Evolutionary conservation across 371 early-diverging fungal genomes (phyloP).

Genomic region (Circinella umbellata): DNA sequence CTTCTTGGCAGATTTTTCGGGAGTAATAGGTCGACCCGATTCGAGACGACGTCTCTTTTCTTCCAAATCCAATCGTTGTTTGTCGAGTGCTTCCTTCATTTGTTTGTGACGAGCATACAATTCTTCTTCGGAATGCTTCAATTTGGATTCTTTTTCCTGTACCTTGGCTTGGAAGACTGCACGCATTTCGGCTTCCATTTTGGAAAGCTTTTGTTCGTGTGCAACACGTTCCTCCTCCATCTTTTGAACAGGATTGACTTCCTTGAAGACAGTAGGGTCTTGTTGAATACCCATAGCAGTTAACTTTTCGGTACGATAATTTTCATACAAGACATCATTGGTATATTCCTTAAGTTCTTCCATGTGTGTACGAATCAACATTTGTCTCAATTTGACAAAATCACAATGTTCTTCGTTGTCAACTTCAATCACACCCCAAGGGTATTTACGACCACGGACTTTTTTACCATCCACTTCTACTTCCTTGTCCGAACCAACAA

Average conservation of each 20-base stretch:
- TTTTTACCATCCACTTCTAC: constrained; percentile 83
- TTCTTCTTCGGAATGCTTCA: constrained; percentile 97
- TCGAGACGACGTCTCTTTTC: constrained; percentile 92
- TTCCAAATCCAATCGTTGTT: constrained; percentile 90
- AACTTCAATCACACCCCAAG: constrained; percentile 96
- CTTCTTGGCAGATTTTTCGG: constrained; percentile 82
- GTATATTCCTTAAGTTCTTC: constrained; percentile 94
- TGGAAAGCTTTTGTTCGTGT: constrained; percentile 94
- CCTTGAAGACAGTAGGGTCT: constrained; percentile 80
- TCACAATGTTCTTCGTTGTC: constrained; percentile 92
- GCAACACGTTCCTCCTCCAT: constrained; percentile 91
- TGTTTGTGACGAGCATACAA: constrained; percentile 95
- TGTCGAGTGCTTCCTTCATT: constrained; percentile 96
- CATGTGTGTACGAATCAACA: constrained; percentile 90
- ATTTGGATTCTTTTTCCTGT: constrained; percentile 95
- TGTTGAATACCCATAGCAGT: constrained; percentile 82
- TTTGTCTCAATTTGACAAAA: constrained; percentile 94
- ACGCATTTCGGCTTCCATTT: constrained; percentile 98
- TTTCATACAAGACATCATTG: constrained; percentile 93
- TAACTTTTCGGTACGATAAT: constrained; percentile 93
- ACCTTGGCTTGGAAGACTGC: constrained; percentile 98
- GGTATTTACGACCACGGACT: constrained; percentile 94
- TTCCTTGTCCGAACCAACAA: constrained; percentile 94
- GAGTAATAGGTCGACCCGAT: constrained; percentile 82
- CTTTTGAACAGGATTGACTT: constrained; percentile 86